Base-by-base conservation (phyloP, 768 basidiomycete genomes). In the Ephemerocybe angulata region DNA sequence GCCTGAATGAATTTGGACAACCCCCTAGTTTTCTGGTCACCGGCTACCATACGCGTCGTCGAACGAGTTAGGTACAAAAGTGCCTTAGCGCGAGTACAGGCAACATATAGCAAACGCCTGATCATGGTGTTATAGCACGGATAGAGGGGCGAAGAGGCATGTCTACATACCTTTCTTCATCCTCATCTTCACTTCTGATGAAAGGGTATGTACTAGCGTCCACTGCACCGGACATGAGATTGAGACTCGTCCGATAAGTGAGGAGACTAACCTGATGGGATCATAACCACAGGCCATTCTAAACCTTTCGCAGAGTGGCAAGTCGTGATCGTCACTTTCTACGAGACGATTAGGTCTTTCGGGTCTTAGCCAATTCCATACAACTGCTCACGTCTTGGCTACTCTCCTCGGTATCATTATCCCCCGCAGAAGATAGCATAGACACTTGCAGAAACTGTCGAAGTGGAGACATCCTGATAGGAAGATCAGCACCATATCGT, bases 221-320 rank as follows among this genome's bases (percentile, higher is more conserved):
- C 3, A 85, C 89, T 89, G 54, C 21, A 17, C 17, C 37, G 28
- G 29, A 41, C 35, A 54, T 50, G 61, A 35, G 49, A 33, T 4
- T 17, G 43, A 19, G 22, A 35, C 5, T 28, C 15, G 19, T 27
- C 28, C 22, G 33, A 46, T 7, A 42, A 31, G 17, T 8, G 40
- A 30, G 13, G 33, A 54, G 10, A 30, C 61, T 57, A 63, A 86
- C 86, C 84, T 13, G 86, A 82, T 22, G 88, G 87, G 19, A 90
- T 73, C 58, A 94, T 85, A 0, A 94, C 90, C 1, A 93, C 87
- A 1, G 93, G 91, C 91, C 92, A 96, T 68, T 96, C 93, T 7
- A 94, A 72, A 0, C 93, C 92, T 67, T 96, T 96, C 0, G 92
- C 91, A 30, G 90, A 83, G 71, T 96, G 93, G 52, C 92, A 91